Evolutionary conservation across 441 rosid species (phyloP), one percentile per base, ranked within the genome.

Genomic region (Euphorbia celastroides): DNA sequence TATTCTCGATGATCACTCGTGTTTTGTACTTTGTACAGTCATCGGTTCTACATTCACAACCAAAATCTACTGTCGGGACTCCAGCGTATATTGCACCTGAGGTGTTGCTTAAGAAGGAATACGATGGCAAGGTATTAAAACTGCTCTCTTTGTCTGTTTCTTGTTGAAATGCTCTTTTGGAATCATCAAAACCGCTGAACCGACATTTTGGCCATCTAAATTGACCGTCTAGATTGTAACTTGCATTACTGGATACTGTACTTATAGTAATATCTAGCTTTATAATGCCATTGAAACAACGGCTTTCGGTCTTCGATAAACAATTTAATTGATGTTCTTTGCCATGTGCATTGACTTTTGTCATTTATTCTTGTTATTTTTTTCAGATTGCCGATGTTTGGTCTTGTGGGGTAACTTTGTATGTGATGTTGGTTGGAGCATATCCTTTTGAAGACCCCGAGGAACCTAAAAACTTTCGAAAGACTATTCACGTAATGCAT

Each of bases 71-170:
- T 0, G 98, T 95, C 50, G 99, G 99, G 71, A 95, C 99, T 50
- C 98, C 99, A 58, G 99, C 99, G 34, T 95, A 95, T 61, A 95
- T 92, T 6, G 99, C 99, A 71, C 99, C 99, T 6, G 99, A 95
- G 80, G 96, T 92, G 57, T 78, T 95, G 62, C 92, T 87, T 20
- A 90, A 87, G 84, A 92, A 87, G 82, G 99, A 92, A 81, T 95
- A 95, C 41, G 98, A 95, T 70, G 99, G 98, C 70, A 90, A 95
- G 99, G 99, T 92, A 80, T 59, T 71, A 28, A 64, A 26, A 70
- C 36, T 58, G 50, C 62, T 20, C 46, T 61, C 32, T 41, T 65
- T 14, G 46, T 42, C 32, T 42, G 7, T 66, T 26, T 48, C 30
- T 50, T 5, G 25, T 51, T 22, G 19, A 20, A 22, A 36, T 11